Evolutionary conservation across 345 rosid species (phyloP).

Genomic region (Hevea brasiliensis): DNA sequence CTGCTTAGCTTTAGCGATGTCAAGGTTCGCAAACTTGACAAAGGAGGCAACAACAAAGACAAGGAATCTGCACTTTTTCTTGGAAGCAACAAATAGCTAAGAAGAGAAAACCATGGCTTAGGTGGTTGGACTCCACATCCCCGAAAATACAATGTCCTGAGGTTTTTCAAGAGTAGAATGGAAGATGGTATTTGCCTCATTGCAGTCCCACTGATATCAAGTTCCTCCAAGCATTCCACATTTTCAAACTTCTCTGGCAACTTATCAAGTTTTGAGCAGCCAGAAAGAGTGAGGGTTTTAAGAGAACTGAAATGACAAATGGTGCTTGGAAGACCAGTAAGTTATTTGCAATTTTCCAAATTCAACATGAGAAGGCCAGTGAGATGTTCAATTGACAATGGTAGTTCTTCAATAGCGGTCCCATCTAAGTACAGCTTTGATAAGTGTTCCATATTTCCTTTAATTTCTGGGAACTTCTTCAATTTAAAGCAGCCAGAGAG

Average conservation of each 20-base stretch:
- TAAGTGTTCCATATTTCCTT: constrained; percentile 22
- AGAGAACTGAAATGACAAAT: constrained; percentile 21
- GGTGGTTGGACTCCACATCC: constrained; percentile 15
- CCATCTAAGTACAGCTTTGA: constrained; percentile 23
- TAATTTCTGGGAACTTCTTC: constrained; percentile 27
- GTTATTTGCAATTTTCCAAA: constrained; percentile 27
- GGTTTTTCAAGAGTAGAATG: constrained; percentile 11
- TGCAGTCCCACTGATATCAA: constrained; percentile 26
- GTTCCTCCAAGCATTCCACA: constrained; percentile 19
- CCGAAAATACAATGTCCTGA: constrained; percentile 4
- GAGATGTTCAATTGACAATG: constrained; percentile 22
- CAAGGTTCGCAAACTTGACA: constrained; percentile 6
- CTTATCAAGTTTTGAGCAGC: constrained; percentile 23
- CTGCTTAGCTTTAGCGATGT: constrained; percentile 6
- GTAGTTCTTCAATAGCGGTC: constrained; percentile 30
- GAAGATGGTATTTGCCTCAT: not conserved
- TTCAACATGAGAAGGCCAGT: constrained; percentile 18
- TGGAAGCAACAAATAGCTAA: not conserved
- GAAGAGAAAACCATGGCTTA: not conserved
- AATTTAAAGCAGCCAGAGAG: constrained; percentile 32
- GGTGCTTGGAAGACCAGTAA: constrained; percentile 21
- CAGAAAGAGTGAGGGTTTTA: constrained; percentile 21
- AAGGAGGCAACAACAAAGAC: constrained; percentile 4
- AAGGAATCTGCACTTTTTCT: constrained; percentile 1
- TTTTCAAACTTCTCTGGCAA: constrained; percentile 13